phyloP scores from a whole-genome alignment of 352 stramenopile genomes.

The Thraustochytrium sp. region DNA sequence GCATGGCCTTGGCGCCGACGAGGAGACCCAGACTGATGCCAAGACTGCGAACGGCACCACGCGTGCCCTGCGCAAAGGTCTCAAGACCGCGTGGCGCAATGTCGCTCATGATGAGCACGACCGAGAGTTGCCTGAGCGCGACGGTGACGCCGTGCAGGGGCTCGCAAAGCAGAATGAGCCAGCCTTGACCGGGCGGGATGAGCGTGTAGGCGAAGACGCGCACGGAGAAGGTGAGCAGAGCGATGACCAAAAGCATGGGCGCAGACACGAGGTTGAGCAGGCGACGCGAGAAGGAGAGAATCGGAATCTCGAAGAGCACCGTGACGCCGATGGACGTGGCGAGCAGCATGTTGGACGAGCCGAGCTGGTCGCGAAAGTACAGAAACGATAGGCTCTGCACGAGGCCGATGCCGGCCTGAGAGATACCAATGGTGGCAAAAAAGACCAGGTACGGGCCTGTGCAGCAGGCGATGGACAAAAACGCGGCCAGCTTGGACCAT shows the following conservation, averaged over 20 bases:
- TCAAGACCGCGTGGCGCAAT: neutral
- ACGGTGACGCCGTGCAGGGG: slow-evolving; percentile 21
- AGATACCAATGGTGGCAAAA: neutral
- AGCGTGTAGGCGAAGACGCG: slow-evolving; percentile 23
- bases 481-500: neutral
- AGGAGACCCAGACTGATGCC: neutral
- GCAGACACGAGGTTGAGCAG: neutral
- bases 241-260: neutral
- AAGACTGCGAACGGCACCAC: neutral
- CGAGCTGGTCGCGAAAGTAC: slow-evolving; percentile 9
- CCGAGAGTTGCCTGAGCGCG: neutral
- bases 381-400: slow-evolving; percentile 5
- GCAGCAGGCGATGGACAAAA: neutral
- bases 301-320: slow-evolving; percentile 6
- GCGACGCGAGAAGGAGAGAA: neutral
- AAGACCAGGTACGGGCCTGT: neutral
- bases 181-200: neutral
- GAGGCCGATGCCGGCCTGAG: neutral
- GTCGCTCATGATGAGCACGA: slow-evolving; percentile 10
- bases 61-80: neutral
- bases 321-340: neutral
- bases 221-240: neutral
- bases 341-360: neutral
- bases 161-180: neutral
- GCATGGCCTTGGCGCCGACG: neutral